Evolutionary conservation across 1,284 basidiomycete species (phyloP), one percentile per base, ranked within the genome.

Genomic region (Austroboletus novae-zelandiae): DNA sequence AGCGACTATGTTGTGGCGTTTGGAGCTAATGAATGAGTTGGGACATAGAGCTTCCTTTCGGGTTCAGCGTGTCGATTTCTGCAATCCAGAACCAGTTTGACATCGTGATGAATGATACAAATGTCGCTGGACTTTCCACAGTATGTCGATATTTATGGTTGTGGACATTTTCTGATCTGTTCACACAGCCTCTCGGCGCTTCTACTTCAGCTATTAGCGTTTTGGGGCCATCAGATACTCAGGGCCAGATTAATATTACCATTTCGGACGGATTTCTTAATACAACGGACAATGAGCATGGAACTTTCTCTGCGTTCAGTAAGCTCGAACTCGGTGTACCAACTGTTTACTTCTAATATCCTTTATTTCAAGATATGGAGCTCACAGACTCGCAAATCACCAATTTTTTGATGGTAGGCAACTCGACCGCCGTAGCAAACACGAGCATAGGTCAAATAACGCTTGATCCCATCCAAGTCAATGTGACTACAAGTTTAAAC

Each of bases 381-480:
- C 71, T 81, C 57, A 84, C 77, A 3, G 76, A 77, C 56, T 64
- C 70, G 15, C 64, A 70, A 30, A 58, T 55, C 17, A 74, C 77
- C 23, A 66, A 75, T 4, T 89, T 91, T 68, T 70, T 73, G 40
- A 75, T 90, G 39, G 71, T 82, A 49, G 89, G 89, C 23, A 72
- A 77, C 52, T 81, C 89, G 39, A 72, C 73, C 29, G 83, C 89
- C 2, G 64, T 89, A 11, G 83, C 87, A 31, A 83, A 80, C 60
- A 79, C 79, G 58, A 84, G 81, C 58, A 73, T 91, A 48, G 89
- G 89, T 37, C 68, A 75, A 58, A 79, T 91, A 48, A 80, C 80
- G 17, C 74, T 91, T n/a, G 75, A 87, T 61, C 78, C 84, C 2
- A 90, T 91, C 65, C 79, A 80, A 57, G 86, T 91, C 64, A 82